Evolutionary conservation across 1,284 basidiomycete genomes (phyloP), one percentile per base, ranked within the genome.

Genomic region (Trichosporon coremiiforme): DNA sequence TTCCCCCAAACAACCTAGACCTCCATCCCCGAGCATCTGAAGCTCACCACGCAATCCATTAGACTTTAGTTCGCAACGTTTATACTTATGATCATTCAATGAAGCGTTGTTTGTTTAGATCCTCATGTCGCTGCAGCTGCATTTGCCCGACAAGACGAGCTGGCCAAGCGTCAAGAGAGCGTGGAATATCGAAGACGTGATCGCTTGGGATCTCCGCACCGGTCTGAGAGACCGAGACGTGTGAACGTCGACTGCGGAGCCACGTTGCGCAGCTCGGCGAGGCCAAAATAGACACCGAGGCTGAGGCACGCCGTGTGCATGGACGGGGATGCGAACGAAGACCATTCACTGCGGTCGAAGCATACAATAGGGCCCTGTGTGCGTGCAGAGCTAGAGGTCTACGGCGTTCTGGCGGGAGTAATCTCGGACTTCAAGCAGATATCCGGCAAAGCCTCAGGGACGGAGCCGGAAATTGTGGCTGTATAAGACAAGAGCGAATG

Each of bases 1-100:
- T n/a, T 62, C 57, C 33, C 50, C 50, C 50, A 20, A 53, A 6
- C 29, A 62, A 33, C 57, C 31, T 62, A 62, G 57, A 62, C 57
- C 15, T 12, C 41, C n/a, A 31, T n/a, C 31, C 57, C 57, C 31
- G 57, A 62, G 57, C 57, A 62, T 29, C 15, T 31, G 35, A 62
- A 15, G 57, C 57, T 62, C 57, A 33, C 29, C 31, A 33, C 57
- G 29, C 17, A 33, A 62, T 35, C 13, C 29, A 33, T 33, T 62
- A 62, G 57, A 62, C 57, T 62, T 62, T 62, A 62, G 57, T 62
- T 62, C 31, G 31, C 57, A 62, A 62, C 57, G 57, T 62, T 33
- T 62, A 62, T 62, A 62, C 31, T 62, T 62, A 33, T 62, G 57
- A 33, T 62, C 17, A 62, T 35, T 33, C 57, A 17, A 33, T 53